Evolutionary conservation across 2,329 filamentous ascomycete species (phyloP), one percentile per base, ranked within the genome.

Genomic region (Rhinocladiella similis): DNA sequence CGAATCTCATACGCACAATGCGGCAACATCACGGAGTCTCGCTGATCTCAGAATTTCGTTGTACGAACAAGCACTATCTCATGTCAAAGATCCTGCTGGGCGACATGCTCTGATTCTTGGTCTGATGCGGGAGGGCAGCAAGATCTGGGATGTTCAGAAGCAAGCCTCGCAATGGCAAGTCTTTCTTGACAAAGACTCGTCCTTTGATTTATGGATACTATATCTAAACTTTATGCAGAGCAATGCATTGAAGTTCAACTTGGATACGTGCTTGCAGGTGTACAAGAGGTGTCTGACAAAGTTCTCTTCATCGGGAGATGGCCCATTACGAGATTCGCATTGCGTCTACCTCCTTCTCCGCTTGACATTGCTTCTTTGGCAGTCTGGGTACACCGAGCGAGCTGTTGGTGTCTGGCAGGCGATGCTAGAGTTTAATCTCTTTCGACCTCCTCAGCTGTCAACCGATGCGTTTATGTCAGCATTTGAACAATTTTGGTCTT

Each of bases 401-500:
- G 87, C 90, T 1, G 76, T 89, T 2, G 90, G 87, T 9, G 79
- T 88, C 4, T 97, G 93, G 91, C 93, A 97, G 73, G 89, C 85
- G 5, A 66, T 89, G 1, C 72, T 97, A 0, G 93, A 97, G 67
- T 77, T 88, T 50, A 84, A 83, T 16, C 81, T 91, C 57, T 84
- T 84, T 46, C 77, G 77, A 2, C 85, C 88, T 2, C 60, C 41
- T 19, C 45, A 53, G 7, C 46, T 55, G 7, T 4, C 42, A 19
- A 43, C 63, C 18, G 29, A 61, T 48, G 10, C 10, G 29, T 47
- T 61, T 59, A 13, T 73, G 25, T 43, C 64, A n/a, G 61, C 66
- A 0, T 89, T 96, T 59, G 76, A 82, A 47, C 80, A 86, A 2
- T 96, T 94, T 61, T 97, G 94, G 94, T 91, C 96, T 57, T 89